Conservation (phyloP, 139 green algal species). For the Chlamydomonas sphaeroides region DNA sequence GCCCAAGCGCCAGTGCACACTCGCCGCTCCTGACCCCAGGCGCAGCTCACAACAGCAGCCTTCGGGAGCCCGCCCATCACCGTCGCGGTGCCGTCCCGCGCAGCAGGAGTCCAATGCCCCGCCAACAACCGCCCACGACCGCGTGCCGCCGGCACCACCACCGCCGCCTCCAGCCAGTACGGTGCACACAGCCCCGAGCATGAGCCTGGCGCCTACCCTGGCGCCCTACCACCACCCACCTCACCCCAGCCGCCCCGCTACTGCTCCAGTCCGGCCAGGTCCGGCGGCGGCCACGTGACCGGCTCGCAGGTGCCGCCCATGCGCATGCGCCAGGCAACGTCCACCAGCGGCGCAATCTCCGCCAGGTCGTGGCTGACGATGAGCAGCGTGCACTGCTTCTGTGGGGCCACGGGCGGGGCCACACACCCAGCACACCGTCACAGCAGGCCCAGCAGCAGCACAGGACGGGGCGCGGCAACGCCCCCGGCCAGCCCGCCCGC, state of each 20-base stretch:
- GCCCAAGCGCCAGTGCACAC: no score
- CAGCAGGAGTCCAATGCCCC: no score
- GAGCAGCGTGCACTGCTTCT: conserved; percentile 85
- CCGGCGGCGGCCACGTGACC: conserved; percentile 57
- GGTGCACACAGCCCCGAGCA: not conserved
- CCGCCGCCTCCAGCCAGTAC: not conserved
- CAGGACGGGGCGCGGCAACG: no score
- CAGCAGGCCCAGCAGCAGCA: no score
- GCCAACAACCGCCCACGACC: no score
- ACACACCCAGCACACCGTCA: no score
- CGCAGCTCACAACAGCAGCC: no score
- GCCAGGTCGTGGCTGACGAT: conserved; percentile 90
- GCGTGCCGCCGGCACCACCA: no score
- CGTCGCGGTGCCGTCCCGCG: no score
- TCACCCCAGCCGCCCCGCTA: not conserved
- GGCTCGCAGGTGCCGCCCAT: conserved; percentile 56
- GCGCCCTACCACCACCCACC: not conserved
- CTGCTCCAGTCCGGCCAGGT: conserved; percentile 50
- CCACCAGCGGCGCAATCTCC: conserved; percentile 83
- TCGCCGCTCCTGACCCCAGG: no score
- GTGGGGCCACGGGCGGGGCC: conserved; percentile 28
- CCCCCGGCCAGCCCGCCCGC: no score
- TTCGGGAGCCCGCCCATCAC: no score
- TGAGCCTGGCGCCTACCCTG: not conserved
- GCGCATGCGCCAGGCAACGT: conserved; percentile 76